Conservation (phyloP, 75 land plant species). For the Selaginella moellendorffii region DNA sequence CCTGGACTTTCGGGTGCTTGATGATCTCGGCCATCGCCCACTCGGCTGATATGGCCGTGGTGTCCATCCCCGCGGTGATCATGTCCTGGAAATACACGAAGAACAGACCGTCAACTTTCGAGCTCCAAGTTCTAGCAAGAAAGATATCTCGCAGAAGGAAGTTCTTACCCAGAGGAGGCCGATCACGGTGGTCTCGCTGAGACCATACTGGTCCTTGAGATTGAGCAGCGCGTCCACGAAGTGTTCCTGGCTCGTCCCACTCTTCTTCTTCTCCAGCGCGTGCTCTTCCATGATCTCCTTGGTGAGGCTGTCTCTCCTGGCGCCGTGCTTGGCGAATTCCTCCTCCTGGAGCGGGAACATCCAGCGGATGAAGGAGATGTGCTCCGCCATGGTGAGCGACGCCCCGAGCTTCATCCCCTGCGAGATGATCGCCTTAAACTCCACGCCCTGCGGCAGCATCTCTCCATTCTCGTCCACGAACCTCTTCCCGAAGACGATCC, state of each 20-base stretch:
- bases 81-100: conserved; percentile 84
- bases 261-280: conserved; percentile 31
- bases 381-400: conserved; percentile 59
- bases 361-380: conserved; percentile 71
- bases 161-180: conserved; percentile 85
- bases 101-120: too few species aligned
- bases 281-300: conserved; percentile 80
- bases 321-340: conserved; percentile 50
- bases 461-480: conserved; percentile 65
- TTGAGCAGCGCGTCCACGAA: conserved; percentile 93
- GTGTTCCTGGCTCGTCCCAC: conserved; percentile 47
- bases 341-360: conserved; percentile 74
- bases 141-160: too few species aligned
- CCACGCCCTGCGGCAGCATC: conserved; percentile 64
- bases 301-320: conserved; percentile 53
- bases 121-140: too few species aligned
- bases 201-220: conserved; percentile 60
- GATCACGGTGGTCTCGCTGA: conserved; percentile 84
- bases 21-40: conserved; percentile 94
- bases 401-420: conserved; percentile 76
- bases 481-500: conserved; percentile 85
- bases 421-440: conserved; percentile 73
- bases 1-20: conserved; percentile 56
- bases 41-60: conserved; percentile 71
- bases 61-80: conserved; percentile 96